These are phyloP conservation scores for Hygrophorus pudorinus DNA, from an alignment of 768 basidiomycete species.

Conservation along the genomic window DNA sequence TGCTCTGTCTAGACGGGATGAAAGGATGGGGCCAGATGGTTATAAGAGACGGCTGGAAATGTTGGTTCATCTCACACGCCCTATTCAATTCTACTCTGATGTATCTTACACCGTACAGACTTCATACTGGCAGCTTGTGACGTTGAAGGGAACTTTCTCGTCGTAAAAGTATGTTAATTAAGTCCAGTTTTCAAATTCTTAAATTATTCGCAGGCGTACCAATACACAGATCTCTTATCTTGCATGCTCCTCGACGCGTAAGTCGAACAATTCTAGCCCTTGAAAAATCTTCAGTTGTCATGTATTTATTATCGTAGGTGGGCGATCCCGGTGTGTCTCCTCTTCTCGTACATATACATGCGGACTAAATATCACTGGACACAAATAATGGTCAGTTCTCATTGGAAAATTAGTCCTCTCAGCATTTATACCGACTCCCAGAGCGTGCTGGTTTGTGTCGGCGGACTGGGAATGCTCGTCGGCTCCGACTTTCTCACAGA, in stretches of 20 bases:
- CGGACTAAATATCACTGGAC: conserved; percentile 75
- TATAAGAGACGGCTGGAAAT: conserved; percentile 77
- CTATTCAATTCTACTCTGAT: not conserved
- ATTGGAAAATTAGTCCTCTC: not conserved
- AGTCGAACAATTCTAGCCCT: conserved; percentile 15
- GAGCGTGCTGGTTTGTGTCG: conserved; percentile 68
- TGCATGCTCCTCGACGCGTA: conserved; percentile 90
- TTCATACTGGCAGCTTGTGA: conserved; percentile 70
- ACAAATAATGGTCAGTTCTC: conserved; percentile 52
- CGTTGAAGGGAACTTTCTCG: conserved; percentile 84
- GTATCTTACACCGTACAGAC: conserved; percentile 32
- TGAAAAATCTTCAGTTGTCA: not conserved
- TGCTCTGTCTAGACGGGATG: conserved; percentile 50
- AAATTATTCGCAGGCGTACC: conserved; percentile 44
- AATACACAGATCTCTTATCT: conserved; percentile 80
- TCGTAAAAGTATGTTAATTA: conserved; percentile 48
- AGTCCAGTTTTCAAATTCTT: conserved; percentile 1
- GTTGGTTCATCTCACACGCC: conserved; percentile 28
- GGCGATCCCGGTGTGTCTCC: conserved; percentile 83
- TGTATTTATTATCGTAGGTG: conserved; percentile 35
- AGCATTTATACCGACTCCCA: conserved; percentile 14
- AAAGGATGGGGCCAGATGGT: conserved; percentile 76
- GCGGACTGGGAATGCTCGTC: conserved; percentile 73
- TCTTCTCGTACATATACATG: conserved; percentile 80
- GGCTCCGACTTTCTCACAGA: conserved; percentile 67